These are phyloP conservation scores for Penicillium brasilianum DNA, from an alignment of 2,329 filamentous ascomycete species.

Conservation along the genomic window DNA sequence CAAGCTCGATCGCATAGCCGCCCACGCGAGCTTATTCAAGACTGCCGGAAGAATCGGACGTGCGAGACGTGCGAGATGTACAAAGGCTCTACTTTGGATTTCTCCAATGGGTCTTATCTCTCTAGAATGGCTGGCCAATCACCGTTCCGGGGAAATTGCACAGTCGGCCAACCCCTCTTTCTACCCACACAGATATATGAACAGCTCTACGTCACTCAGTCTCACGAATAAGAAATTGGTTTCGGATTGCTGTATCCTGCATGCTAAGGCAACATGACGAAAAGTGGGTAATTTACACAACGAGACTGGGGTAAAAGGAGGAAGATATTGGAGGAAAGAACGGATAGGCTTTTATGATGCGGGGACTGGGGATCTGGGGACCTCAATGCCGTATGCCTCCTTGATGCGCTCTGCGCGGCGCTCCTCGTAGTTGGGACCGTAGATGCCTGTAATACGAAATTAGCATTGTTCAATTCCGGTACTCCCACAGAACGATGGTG, in stretches of 20 bases:
- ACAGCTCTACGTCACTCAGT: constrained; percentile 16
- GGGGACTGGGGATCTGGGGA: constrained; percentile 64
- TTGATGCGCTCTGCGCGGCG: constrained; percentile 79
- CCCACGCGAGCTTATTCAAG: neutral
- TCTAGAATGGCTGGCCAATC: neutral
- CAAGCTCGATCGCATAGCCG: constrained; percentile 6
- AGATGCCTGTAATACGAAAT: constrained; percentile 65
- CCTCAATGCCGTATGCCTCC: constrained; percentile 86
- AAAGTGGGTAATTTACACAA: constrained; percentile 39
- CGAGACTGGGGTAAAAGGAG: constrained; percentile 27
- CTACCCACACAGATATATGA: neutral
- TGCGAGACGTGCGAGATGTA: neutral
- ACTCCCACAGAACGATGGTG: neutral
- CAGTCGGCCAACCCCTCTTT: neutral
- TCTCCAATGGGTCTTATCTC: neutral
- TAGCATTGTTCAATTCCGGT: constrained; percentile 16
- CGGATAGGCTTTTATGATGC: constrained; percentile 43
- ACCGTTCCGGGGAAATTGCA: neutral
- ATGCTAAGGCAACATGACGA: constrained; percentile 32
- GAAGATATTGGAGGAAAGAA: constrained; percentile 28
- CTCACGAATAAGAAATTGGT: constrained; percentile 23
- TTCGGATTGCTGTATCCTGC: constrained; percentile 28
- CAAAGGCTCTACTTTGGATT: neutral
- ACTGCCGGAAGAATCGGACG: neutral
- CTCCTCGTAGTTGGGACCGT: constrained; percentile 81